Base-by-base conservation (phyloP, 1,284 basidiomycete species). In the Irpex lacteus region DNA sequence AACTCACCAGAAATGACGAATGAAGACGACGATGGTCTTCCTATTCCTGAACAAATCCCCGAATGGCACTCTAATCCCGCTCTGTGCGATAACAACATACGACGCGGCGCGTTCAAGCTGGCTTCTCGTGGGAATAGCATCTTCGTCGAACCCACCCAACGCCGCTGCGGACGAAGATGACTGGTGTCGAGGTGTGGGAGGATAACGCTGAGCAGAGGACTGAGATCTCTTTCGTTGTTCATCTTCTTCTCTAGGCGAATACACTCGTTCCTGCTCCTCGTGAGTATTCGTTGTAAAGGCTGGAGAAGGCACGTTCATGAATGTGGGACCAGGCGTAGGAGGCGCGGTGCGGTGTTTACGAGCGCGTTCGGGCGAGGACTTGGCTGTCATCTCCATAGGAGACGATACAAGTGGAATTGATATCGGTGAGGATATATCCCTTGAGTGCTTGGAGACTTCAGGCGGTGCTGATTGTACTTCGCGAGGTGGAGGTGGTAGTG, bases 11-110 rank as follows among this genome's bases (percentile, higher is more conserved):
- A 92, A 91, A 74, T 92, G 89, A 50, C 91, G 80, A 67, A 92
- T 84, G 76, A 92, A 92, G 56, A 90, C 73, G 60, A 95, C 87
- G 63, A 95, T 82, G 0, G 90, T 91, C 72, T 81, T 83, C 71
- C 84, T 82, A 8, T 80, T 77, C 59, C 80, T 80, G 72, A 94
- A 90, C 34, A 96, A 74, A 57, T 91, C 85, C 1, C 91, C 90
- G 68, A 96, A 96, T 32, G 78, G 80, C 50, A 91, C 78, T 8
- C 83, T 79, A 6, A 85, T 69, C 15, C 92, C 94, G 37, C 85
- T 84, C 70, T 91, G 87, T 60, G 85, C 83, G 58, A 89, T 79
- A 60, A 96, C 82, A 26, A 82, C 76, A 59, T 90, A 80, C 19
- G 85, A 78, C 2, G 87, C 84, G 3, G 90, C 92, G 34, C 82